phyloP scores from a whole-genome alignment of 1,284 basidiomycete genomes.

The Austroboletus novae-zelandiae region DNA sequence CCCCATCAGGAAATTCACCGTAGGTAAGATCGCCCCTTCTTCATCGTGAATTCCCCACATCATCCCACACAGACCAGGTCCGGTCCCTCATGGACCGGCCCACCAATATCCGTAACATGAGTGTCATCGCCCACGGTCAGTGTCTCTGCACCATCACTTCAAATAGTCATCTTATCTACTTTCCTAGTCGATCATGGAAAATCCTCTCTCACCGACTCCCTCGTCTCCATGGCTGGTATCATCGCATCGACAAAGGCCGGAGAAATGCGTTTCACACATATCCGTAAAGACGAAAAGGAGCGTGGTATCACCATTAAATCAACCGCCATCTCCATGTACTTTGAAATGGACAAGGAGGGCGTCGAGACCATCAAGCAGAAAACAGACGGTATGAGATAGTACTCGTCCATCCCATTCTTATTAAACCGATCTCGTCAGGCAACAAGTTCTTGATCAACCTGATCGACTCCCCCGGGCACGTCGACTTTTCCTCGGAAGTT shows the following conservation, averaged over 20 bases:
- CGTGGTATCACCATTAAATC: conserved; percentile 99
- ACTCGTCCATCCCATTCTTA: not conserved
- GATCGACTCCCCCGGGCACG: conserved; percentile 99
- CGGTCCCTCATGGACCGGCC: conserved; percentile 87
- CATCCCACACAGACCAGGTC: conserved; percentile 69
- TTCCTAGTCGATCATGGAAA: conserved; percentile 97
- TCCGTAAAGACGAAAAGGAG: conserved; percentile 98
- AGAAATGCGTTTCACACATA: conserved; percentile 98
- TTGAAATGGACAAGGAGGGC: conserved; percentile 92
- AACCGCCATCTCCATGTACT: conserved; percentile 99
- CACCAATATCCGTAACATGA: conserved; percentile 98
- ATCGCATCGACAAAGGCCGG: conserved; percentile 95
- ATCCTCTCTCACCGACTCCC: conserved; percentile 98
- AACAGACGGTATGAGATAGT: conserved; percentile 68
- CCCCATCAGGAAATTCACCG: conserved; percentile 75
- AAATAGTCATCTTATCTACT: conserved; percentile 18
- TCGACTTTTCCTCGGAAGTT: conserved; percentile 99
- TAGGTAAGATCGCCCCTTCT: conserved; percentile 52
- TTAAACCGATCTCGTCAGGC: conserved; percentile 46
- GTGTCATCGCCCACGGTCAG: conserved; percentile 92
- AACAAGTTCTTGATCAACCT: conserved; percentile 99
- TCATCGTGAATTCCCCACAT: conserved; percentile 2
- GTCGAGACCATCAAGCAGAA: conserved; percentile 87
- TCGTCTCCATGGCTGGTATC: conserved; percentile 99
- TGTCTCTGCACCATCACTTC: conserved; percentile 14